Evolutionary conservation across 768 basidiomycete species (phyloP), one percentile per base, ranked within the genome.

Genomic region (Crucibulum laeve): DNA sequence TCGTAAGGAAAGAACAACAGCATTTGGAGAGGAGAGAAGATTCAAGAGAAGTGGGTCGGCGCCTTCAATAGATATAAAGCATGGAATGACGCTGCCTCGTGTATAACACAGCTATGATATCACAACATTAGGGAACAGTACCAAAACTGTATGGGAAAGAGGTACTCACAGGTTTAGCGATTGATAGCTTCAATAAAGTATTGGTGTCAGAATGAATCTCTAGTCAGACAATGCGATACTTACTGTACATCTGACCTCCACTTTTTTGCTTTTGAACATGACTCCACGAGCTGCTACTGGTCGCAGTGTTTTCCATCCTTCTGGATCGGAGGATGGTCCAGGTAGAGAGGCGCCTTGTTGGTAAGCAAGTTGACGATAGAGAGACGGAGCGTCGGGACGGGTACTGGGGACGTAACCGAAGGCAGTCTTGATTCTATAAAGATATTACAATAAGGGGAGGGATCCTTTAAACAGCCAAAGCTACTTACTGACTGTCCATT

Each of bases 371-470:
- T 76, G 76, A 35, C 75, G 70, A 6, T 74, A 59, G 14, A 71
- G 23, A 8, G 76, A 77, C 10, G 71, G 67, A 18, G 67, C 57
- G 11, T 67, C 69, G 6, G 77, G 75, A 38, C 71, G 62, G 14
- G 62, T 63, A 40, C 60, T 69, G 8, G 76, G 71, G 13, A 79
- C 68, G 51, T 76, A 79, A 25, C 72, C 76, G 50, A 79, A 76
- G 4, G 72, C 69, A 4, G 77, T 77, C 42, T 68, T 74, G 32
- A 79, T 65, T 47, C 76, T 76, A 41, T 49, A 32, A 11, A 17
- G 19, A 21, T 33, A 22, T 24, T 35, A 13, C 7, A 19, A 21
- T 40, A 6, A 25, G 18, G 18, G 13, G 22, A 30, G 6, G 11
- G n/a, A 42, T 14, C 36, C 19, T 37, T 8, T 18, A 37, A 37